Percentiles rank a stretch among this genome's conserved stretches.
These are phyloP conservation scores for Pythium guiyangense DNA, from an alignment of 352 stramenopile species.

Conservation along the genomic window DNA sequence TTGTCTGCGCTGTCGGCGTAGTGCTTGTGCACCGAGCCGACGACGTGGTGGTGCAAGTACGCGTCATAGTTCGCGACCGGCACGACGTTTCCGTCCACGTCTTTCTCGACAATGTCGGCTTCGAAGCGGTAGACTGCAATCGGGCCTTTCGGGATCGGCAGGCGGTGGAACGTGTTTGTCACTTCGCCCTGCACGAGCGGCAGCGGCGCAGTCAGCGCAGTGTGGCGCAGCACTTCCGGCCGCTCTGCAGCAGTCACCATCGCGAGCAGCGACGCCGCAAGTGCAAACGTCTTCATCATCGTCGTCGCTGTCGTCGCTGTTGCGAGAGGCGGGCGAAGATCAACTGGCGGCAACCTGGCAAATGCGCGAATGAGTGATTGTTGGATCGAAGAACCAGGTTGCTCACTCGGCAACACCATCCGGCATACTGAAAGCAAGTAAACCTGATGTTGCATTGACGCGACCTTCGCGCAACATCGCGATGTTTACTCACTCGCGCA, in stretches of 20 bases:
- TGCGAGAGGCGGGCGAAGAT: too few species aligned
- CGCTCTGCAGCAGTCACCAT: neutral
- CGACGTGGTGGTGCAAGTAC: slow-evolving; percentile 83
- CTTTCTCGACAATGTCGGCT: slow-evolving; percentile 69
- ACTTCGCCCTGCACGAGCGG: slow-evolving; percentile 63
- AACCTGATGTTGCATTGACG: neutral
- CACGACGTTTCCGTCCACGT: slow-evolving; percentile 43
- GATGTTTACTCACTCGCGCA: too few species aligned
- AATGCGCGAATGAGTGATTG: too few species aligned
- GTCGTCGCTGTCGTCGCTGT: too few species aligned
- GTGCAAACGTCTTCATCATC: slow-evolving; percentile 7
- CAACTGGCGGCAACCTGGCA: neutral
- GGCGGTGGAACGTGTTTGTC: slow-evolving; percentile 69
- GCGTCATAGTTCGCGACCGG: slow-evolving; percentile 62
- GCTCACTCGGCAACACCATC: too few species aligned
- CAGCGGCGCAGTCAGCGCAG: slow-evolving; percentile 58
- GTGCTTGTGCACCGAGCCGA: slow-evolving; percentile 61
- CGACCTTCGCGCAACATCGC: neutral
- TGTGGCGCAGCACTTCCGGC: slow-evolving; percentile 54
- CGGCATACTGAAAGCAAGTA: neutral
- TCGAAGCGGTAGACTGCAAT: slow-evolving; percentile 83
- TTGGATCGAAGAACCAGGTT: too few species aligned
- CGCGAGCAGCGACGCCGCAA: slow-evolving; percentile 3
- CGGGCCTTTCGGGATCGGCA: slow-evolving; percentile 68
- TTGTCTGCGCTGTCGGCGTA: slow-evolving; percentile 45